Base-by-base conservation (phyloP, 2,329 filamentous ascomycete genomes). In the Beauveria bassiana region DNA sequence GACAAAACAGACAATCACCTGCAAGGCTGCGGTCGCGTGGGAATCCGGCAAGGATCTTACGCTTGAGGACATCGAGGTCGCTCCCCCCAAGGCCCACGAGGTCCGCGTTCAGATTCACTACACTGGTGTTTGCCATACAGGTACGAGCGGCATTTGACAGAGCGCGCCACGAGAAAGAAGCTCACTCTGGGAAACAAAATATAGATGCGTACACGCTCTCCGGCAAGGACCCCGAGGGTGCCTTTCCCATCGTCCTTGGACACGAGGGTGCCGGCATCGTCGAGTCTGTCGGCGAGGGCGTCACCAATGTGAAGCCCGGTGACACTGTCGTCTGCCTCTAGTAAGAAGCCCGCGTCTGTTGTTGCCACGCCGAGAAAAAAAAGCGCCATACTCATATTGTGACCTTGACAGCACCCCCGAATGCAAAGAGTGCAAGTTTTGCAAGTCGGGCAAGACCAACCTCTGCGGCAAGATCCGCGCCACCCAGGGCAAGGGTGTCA, bases 371-470 rank as follows among this genome's bases (percentile, higher is more conserved):
- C 10, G 62, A 28, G 1, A 71, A 38, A 16, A 38, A 16, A 16
- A 5, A 38, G 12, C 34, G 12, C 5, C 12, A 16, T 38, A 38
- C 34, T 38, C 0, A 38, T 38, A 0, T 38, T 6, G 2, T 16
- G 12, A 38, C 12, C 12, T 38, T 38, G 34, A 38, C 14, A 96
- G 92, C 82, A 98, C 93, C 52, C 95, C 95, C 67, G 93, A 98
- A 81, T 98, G 95, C 81, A 83, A 86, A 68, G 93, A 98, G 77
- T 99, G 95, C 87, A 98, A 98, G 82, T 98, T 98, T 85, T 99
- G 95, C 88, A 95, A 91, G 78, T 98, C 93, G 47, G 95, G 93
- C 79, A 99, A 99, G 87, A 98, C 93, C 71, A 96, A 98, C 79
- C 89, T 98, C 63, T 98, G 93, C 80, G 95, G 95, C 76, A 98